These are phyloP conservation scores for Nepenthes gracilis DNA, from an alignment of 148 eudicot genomes.

Conservation along the genomic window DNA sequence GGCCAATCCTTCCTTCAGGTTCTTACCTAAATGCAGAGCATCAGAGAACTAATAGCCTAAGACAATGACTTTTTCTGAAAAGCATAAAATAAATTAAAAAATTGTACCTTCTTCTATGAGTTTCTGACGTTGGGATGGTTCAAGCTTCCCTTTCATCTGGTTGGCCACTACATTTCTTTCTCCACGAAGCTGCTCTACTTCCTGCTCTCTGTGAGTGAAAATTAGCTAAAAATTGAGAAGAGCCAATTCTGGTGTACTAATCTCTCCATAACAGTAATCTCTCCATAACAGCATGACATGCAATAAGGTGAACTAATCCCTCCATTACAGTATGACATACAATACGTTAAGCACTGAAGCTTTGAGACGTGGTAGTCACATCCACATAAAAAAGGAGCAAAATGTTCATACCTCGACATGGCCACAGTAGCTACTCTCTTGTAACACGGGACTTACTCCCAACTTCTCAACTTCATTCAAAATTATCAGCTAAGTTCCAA, in stretches of 20 bases:
- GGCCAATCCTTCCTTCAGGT: slow-evolving; percentile 63
- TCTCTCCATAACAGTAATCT: background rate
- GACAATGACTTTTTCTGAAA: background rate
- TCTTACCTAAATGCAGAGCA: slow-evolving; percentile 46
- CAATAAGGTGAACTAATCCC: background rate
- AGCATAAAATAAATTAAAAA: slow-evolving; percentile 5
- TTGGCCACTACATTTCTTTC: slow-evolving; percentile 91
- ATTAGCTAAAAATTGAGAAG: slow-evolving; percentile 52
- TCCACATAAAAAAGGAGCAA: no score
- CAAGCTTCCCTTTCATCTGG: slow-evolving; percentile 90
- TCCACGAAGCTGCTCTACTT: slow-evolving; percentile 80
- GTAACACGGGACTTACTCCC: no score
- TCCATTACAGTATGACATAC: no score
- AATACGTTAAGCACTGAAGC: no score
- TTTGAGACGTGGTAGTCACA: no score
- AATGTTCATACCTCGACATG: no score
- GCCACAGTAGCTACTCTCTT: no score
- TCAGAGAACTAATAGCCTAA: slow-evolving; percentile 3
- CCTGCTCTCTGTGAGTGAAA: slow-evolving; percentile 83
- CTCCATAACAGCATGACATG: background rate
- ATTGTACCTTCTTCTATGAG: slow-evolving; percentile 75
- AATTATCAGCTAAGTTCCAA: no score
- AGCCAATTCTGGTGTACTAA: slow-evolving; percentile 17
- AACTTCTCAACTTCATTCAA: no score
- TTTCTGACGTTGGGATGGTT: slow-evolving; percentile 69